Evolutionary conservation across 805 yeast genomes (phyloP).

Genomic region (Suhomyces sp.): DNA sequence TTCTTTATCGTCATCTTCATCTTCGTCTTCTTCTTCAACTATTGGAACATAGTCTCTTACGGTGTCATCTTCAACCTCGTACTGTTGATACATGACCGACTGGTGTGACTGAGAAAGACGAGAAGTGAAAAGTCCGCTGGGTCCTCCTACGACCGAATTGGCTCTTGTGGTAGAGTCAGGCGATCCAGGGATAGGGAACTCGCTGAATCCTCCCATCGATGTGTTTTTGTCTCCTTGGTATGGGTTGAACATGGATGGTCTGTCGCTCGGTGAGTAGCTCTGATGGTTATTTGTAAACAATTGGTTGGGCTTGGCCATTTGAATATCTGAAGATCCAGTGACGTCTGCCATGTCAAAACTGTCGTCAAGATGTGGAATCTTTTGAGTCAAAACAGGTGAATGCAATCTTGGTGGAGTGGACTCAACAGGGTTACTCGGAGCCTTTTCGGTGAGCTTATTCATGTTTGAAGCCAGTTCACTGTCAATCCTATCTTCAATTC

Average conservation of each 20-base stretch:
- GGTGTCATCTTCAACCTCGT: constrained; percentile 45
- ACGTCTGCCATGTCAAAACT: constrained; percentile 26
- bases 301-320: background rate
- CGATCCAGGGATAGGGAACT: constrained; percentile 45
- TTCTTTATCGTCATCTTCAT: constrained; percentile 36
- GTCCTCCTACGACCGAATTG: constrained; percentile 39
- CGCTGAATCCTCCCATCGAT: constrained; percentile 27
- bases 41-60: constrained; percentile 42
- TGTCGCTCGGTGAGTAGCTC: constrained; percentile 6
- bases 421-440: background rate
- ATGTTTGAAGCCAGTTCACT: background rate
- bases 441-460: background rate
- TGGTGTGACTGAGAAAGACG: constrained; percentile 44
- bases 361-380: constrained; percentile 26
- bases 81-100: constrained; percentile 42
- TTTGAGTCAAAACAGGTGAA: background rate
- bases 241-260: constrained; percentile 24
- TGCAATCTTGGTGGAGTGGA: background rate
- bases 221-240: constrained; percentile 17
- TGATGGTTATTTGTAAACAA: background rate
- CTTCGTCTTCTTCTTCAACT: constrained; percentile 46
- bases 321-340: background rate
- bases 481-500: background rate
- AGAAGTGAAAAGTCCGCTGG: constrained; percentile 35
- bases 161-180: constrained; percentile 46